phyloP scores from a whole-genome alignment of 2,329 filamentous ascomycete genomes.

The Neonectria punicea region DNA sequence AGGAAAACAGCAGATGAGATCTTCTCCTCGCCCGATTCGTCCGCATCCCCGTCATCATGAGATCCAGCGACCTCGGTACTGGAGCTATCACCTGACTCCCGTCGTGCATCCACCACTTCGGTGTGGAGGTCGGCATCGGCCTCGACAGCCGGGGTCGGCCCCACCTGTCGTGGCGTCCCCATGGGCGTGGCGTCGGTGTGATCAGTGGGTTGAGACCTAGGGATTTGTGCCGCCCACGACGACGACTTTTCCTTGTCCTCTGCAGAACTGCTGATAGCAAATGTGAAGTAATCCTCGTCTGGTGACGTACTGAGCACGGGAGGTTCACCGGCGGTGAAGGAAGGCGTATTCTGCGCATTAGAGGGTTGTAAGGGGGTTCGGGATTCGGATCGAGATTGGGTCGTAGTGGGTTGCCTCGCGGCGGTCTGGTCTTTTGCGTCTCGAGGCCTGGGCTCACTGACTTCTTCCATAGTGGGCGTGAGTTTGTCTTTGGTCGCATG shows the following conservation, averaged over 20 bases:
- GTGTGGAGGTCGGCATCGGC: constrained; percentile 36
- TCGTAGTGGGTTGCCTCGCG: constrained; percentile 19
- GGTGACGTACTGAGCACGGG: constrained; percentile 36
- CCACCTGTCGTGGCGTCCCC: constrained; percentile 36
- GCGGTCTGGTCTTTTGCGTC: constrained; percentile 2
- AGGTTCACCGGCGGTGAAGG: constrained; percentile 28
- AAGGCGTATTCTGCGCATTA: neutral
- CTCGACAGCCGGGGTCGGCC: constrained; percentile 37
- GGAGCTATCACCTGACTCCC: constrained; percentile 52
- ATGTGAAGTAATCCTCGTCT: constrained; percentile 40
- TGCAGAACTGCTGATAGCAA: constrained; percentile 23
- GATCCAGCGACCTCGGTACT: constrained; percentile 49
- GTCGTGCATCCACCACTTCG: constrained; percentile 46
- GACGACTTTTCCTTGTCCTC: constrained; percentile 24
- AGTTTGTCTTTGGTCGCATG: constrained; percentile 54
- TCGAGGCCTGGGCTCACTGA: constrained; percentile 11
- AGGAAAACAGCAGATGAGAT: constrained; percentile 88
- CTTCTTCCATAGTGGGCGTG: constrained; percentile 50
- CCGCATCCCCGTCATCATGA: constrained; percentile 52
- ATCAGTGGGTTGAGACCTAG: constrained; percentile 28
- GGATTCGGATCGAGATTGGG: constrained; percentile 30
- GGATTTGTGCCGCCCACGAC: constrained; percentile 31
- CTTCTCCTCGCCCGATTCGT: constrained; percentile 81
- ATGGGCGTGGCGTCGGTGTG: constrained; percentile 36
- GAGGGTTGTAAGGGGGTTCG: constrained; percentile 16